Evolutionary conservation across 139 green algal species (phyloP), one percentile per base, ranked within the genome.

Genomic region (Chlamydomonas incerta): DNA sequence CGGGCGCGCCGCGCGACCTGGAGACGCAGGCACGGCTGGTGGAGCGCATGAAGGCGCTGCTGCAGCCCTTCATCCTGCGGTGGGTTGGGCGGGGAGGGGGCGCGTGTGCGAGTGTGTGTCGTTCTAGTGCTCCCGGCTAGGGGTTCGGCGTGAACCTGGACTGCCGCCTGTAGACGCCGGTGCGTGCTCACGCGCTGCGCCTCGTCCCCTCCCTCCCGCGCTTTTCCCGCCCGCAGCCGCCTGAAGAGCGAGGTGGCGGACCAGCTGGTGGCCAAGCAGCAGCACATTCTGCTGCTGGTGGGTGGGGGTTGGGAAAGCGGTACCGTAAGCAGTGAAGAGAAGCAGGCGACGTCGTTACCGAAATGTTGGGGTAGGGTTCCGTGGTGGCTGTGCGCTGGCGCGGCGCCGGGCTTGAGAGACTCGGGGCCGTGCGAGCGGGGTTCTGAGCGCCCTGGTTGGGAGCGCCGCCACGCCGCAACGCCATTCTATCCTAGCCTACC

Each of bases 21-120:
- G 63, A 35, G 75, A 66, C 63, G 41, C 77, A 89, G 69, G 77
- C 55, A 0, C 67, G 86, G 68, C 91, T 96, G 55, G 93, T 93
- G n/a, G 87, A 94, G 50, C 92, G 95, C 85, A 97, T 98, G 93
- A 96, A 95, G 81, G 24, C 67, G 24, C 87, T 99, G 83, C 91
- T 99, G 87, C 92, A 88, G 34, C 96, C 96, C 65, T 98, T 99
- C 88, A 94, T 99, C 83, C 94, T 98, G 87, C 91, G 96, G 33
- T 86, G n/a, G n/a, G n/a, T n/a, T n/a, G n/a, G n/a, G n/a, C 5
- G 21, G 37, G 67, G 18, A 18, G 31, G 15, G 50, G n/a, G 71
- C 63, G 23, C 5, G 8, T 63, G 26, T 62, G 71, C 9, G 9
- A 24, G 31, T 23, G 31, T n/a, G 20, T 13, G 13, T 72, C 6